Percentiles rank a stretch among this genome's conserved stretches.
Conservation (phyloP, 2,329 filamentous ascomycete genomes). For the Hymenoscyphus fructigenus region DNA sequence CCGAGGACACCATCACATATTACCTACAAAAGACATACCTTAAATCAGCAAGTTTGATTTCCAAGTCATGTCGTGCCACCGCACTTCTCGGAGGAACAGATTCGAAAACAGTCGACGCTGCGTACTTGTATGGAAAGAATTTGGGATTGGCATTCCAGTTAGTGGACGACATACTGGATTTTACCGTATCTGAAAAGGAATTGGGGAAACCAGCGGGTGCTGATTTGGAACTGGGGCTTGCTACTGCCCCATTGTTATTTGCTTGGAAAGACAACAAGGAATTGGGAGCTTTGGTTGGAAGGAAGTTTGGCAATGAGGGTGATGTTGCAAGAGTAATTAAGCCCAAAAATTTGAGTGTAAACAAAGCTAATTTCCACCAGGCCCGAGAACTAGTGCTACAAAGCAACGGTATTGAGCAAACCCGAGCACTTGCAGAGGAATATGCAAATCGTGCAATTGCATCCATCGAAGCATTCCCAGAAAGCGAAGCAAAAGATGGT, state of each 20-base stretch:
- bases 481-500: conserved; percentile 91
- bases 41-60: conserved; percentile 93
- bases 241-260: conserved; percentile 90
- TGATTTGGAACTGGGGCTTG: conserved; percentile 87
- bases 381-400: conserved; percentile 80
- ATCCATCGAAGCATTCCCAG: conserved; percentile 81
- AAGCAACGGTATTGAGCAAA: conserved; percentile 89
- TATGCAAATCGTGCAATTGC: conserved; percentile 86
- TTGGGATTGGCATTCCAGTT: conserved; percentile 93
- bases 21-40: conserved; percentile 98
- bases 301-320: conserved; percentile 81
- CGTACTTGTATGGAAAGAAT: conserved; percentile 91
- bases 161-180: conserved; percentile 97
- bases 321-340: conserved; percentile 79
- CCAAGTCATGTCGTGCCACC: conserved; percentile 89
- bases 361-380: conserved; percentile 45
- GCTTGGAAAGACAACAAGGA: conserved; percentile 90
- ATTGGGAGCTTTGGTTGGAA: conserved; percentile 82
- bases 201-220: conserved; percentile 94
- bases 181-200: conserved; percentile 80
- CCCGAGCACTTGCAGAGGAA: conserved; percentile 82
- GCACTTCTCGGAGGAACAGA: conserved; percentile 80
- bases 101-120: conserved; percentile 78
- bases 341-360: neutral
- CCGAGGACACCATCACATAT: conserved; percentile 84